Evolutionary conservation across 2,329 filamentous ascomycete species (phyloP).

Genomic region (Aspergillus puulaauensis): DNA sequence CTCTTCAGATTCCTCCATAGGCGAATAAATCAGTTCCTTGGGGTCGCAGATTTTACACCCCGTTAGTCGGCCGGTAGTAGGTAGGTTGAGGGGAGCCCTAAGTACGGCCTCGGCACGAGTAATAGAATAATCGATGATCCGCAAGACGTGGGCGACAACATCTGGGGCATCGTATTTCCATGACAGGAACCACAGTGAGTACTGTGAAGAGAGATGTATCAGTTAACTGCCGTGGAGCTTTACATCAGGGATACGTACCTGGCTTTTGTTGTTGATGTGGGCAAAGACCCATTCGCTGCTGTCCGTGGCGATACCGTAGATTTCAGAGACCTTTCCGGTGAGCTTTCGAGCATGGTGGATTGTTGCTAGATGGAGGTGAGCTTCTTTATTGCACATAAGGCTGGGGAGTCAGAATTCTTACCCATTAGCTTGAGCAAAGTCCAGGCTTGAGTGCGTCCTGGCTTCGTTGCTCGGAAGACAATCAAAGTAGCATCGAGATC

Average conservation of each 20-base stretch:
- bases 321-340: neutral
- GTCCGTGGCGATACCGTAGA: constrained; percentile 2
- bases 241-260: neutral
- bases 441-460: neutral
- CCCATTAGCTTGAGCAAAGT: neutral
- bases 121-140: neutral
- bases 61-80: neutral
- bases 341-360: neutral
- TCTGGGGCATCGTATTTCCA: neutral
- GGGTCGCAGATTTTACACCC: neutral
- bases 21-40: neutral
- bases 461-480: neutral
- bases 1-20: neutral
- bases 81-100: neutral
- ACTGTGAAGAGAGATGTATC: neutral
- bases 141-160: neutral
- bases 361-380: neutral
- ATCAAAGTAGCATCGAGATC: neutral
- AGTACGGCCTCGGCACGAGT: neutral
- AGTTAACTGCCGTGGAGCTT: neutral
- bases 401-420: neutral
- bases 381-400: neutral
- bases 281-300: neutral
- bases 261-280: neutral
- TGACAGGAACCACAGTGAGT: neutral